Evolutionary conservation across 352 stramenopile genomes (phyloP), one percentile per base, ranked within the genome.

Genomic region (Globisporangium perplexum): DNA sequence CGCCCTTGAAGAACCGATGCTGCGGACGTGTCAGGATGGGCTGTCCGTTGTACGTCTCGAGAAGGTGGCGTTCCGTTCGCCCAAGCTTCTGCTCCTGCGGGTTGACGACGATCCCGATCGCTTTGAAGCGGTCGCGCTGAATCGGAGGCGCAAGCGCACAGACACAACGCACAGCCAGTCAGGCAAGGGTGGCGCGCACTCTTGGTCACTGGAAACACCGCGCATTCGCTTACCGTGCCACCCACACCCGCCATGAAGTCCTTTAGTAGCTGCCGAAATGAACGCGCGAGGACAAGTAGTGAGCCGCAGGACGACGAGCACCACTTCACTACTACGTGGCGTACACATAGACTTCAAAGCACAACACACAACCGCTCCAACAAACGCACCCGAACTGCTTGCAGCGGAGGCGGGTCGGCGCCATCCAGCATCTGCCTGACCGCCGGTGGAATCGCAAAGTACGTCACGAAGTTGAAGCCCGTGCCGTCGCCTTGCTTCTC

Each of bases 1-100:
- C 65, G 3, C 77, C 79, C 8, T 57, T 64, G 43, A 86, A 87
- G 57, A 93, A 93, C 10, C 67, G 73, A 31, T 93, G 82, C 62
- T 93, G 82, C 15, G 82, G 82, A 0, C 82, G 77, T 4, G 82
- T 93, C 36, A 93, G 67, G 55, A 93, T 89, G 1, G 79, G 82
- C 46, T 93, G 82, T 0, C 82, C 82, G 22, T 92, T 92, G 63
- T 93, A 93, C 0, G 82, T 89, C 55, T 93, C 82, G 4, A 93
- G 65, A 44, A 93, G 59, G 44, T 86, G 82, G 18, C 76, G 72
- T 48, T 93, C 79, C 0, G 80, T 88, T 24, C 82, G 75, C 7
- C 82, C 79, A 7, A 93, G 68, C 8, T 69, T 68, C 43, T 89
- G 79, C 46, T 90, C 82, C 36, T 80, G 60, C 4, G 82, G 75